Evolutionary conservation across 176 grass and related monocot genomes (phyloP), one percentile per base, ranked within the genome.

Genomic region (Juncus effusus): DNA sequence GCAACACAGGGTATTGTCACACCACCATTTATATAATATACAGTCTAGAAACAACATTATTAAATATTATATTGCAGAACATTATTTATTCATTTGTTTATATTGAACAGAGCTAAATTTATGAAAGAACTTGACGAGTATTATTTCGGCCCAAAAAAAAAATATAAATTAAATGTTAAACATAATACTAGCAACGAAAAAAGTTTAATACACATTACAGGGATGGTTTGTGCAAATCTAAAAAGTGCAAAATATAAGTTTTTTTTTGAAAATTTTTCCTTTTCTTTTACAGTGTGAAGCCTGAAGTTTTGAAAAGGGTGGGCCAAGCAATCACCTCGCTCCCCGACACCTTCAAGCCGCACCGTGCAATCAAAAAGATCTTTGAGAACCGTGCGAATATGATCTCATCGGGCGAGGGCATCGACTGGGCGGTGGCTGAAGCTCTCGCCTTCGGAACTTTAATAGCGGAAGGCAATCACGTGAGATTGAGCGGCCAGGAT

Each of bases 361-460:
- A 96, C 65, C 80, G 92, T 78, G 92, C 92, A 54, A 87, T 96
- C 11, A 96, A 88, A 78, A 96, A 91, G 70, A 96, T 91, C 52
- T 96, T 91, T 79, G 87, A 96, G 42, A 65, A 75, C 5, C 84
- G 92, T 0, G 74, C 79, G 56, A 73, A 79, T 62, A 96, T 96
- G 92, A 96, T 96, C 16, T 79, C 85, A 74, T 81, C 57, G 71
- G 92, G 87, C 4, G 82, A 88, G 81, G 87, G 92, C 56, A 96
- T 96, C 57, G 92, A 96, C 62, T 96, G 92, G 92, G 92, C 92
- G 60, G 74, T 96, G 56, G 87, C 78, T 8, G 92, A 96, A 78
- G 87, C 92, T 50, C 84, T 96, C 67, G 87, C 92, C 16, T 96
- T 91, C 74, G 92, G 87, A n/a, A 87, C 92, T 49, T 87, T 96